Evolutionary conservation across 495 filamentous ascomycete species (phyloP).

Genomic region (Talaromyces proteolyticus): DNA sequence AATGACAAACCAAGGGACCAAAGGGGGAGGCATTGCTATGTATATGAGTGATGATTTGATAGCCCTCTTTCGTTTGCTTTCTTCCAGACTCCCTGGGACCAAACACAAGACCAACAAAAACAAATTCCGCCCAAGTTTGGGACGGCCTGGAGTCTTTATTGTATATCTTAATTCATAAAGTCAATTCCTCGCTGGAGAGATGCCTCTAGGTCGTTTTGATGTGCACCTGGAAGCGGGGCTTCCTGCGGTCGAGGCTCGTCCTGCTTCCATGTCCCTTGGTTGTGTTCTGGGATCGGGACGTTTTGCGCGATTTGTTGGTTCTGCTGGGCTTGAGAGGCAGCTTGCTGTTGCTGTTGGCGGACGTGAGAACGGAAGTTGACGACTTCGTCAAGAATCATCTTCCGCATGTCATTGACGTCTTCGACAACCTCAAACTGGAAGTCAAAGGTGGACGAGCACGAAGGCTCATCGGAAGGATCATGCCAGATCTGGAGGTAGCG

Average conservation of each 20-base stretch:
- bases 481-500: conserved; percentile 97
- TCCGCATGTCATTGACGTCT: conserved; percentile 86
- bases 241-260: conserved; percentile 90
- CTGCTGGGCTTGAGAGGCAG: conserved; percentile 26
- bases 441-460: conserved; percentile 89
- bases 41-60: neutral
- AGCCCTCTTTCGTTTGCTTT: neutral
- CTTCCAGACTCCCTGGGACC: neutral
- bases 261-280: conserved; percentile 62
- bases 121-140: too few relatives aligned
- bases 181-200: conserved; percentile 82
- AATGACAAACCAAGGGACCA: neutral
- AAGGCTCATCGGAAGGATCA: conserved; percentile 91
- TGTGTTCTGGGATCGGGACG: conserved; percentile 68
- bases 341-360: conserved; percentile 57
- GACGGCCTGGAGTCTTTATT: too few relatives aligned
- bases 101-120: too few relatives aligned
- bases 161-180: conserved; percentile 8
- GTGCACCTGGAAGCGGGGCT: conserved; percentile 46
- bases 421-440: conserved; percentile 97
- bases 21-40: neutral
- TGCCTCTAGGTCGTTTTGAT: conserved; percentile 64
- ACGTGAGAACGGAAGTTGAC: conserved; percentile 71
- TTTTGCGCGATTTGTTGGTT: conserved; percentile 40
- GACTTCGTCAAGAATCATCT: conserved; percentile 96